phyloP scores from a whole-genome alignment of 139 green algal genomes.

The Closterium sp. region DNA sequence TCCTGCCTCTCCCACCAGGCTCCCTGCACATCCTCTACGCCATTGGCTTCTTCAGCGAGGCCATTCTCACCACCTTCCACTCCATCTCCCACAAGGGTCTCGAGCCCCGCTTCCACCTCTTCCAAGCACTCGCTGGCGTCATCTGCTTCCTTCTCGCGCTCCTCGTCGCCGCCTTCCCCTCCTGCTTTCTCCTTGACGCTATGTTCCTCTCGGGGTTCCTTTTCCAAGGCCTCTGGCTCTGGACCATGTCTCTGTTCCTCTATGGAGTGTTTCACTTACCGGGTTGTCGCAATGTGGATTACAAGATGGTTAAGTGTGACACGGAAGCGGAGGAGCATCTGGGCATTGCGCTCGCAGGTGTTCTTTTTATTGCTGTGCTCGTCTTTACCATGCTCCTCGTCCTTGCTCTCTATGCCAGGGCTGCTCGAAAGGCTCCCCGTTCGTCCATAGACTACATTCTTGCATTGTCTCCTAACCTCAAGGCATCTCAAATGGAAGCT shows the following conservation, averaged over 20 bases:
- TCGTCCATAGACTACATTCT: neutral
- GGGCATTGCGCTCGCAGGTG: neutral
- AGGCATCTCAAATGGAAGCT: neutral
- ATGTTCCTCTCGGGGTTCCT: neutral
- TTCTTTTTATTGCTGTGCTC: neutral
- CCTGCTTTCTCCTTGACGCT: slow-evolving; percentile 20
- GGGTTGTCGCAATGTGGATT: neutral
- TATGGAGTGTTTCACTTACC: neutral
- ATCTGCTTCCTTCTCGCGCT: slow-evolving; percentile 1
- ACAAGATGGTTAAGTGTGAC: neutral
- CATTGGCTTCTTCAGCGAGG: slow-evolving; percentile 11
- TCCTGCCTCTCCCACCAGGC: slow-evolving; percentile 28
- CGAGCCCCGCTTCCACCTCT: slow-evolving; percentile 28
- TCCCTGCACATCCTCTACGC: slow-evolving; percentile 19
- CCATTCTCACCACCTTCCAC: slow-evolving; percentile 31
- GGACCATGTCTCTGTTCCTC: slow-evolving; percentile 2
- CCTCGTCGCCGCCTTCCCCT: slow-evolving; percentile 1
- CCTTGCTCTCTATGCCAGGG: neutral
- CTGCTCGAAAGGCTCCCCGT: neutral
- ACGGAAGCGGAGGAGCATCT: neutral
- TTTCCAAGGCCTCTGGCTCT: slow-evolving; percentile 40
- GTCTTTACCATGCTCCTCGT: neutral
- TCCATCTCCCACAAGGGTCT: slow-evolving; percentile 33
- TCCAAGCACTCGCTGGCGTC: slow-evolving; percentile 1
- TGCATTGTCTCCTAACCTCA: neutral